These are phyloP conservation scores for Aspergillus pseudotamarii DNA, from an alignment of 2,329 filamentous ascomycete species.

Conservation along the genomic window DNA sequence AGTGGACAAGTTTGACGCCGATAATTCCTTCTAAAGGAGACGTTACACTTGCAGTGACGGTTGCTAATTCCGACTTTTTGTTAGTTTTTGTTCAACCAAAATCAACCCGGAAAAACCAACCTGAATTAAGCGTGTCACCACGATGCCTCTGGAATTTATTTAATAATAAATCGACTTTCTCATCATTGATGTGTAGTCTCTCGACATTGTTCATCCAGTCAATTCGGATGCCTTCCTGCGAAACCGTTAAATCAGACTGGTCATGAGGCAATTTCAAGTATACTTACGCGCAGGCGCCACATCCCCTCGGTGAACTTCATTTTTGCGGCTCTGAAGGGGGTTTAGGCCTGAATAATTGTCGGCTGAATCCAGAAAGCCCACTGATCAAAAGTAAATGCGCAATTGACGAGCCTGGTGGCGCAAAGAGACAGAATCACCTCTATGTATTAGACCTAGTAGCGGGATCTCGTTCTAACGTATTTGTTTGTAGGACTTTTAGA, in stretches of 20 bases:
- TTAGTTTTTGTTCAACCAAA: neutral
- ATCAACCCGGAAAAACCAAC: slow-evolving; percentile 21
- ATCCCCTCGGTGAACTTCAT: slow-evolving; percentile 49
- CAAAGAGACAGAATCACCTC: neutral
- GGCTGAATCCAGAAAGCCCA: neutral
- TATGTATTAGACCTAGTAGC: neutral
- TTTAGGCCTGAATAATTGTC: neutral
- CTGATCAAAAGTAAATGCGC: neutral
- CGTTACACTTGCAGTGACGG: slow-evolving; percentile 36
- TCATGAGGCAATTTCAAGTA: neutral
- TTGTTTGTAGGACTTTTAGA: neutral
- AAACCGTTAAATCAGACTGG: neutral
- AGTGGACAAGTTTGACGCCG: slow-evolving; percentile 44
- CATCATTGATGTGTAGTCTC: slow-evolving; percentile 31
- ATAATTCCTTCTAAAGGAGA: slow-evolving; percentile 43
- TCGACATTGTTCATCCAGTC: slow-evolving; percentile 49
- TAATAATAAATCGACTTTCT: slow-evolving; percentile 38
- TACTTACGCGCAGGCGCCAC: slow-evolving; percentile 39
- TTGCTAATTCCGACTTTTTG: slow-evolving; percentile 26
- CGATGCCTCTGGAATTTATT: slow-evolving; percentile 42
- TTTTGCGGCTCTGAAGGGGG: slow-evolving; percentile 14
- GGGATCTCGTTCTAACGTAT: neutral
- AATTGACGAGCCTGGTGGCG: neutral
- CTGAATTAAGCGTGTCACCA: slow-evolving; percentile 45
- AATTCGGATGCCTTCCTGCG: slow-evolving; percentile 39